Conservation (phyloP, 768 basidiomycete species). For the Suillus decipiens region DNA sequence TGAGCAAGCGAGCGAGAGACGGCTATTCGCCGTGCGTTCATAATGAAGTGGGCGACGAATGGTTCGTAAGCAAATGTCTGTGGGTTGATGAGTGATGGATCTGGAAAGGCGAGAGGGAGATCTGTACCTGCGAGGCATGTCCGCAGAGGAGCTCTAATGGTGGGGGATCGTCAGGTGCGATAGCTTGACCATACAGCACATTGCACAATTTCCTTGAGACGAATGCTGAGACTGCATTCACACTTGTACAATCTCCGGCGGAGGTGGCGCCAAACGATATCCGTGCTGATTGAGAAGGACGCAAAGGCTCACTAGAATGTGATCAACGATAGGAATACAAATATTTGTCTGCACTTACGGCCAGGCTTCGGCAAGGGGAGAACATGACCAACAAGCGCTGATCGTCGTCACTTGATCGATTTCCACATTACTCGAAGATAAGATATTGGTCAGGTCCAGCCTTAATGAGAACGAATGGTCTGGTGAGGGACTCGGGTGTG, state of each 20-base stretch:
- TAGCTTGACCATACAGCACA: conserved; percentile 50
- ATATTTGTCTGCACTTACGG: conserved; percentile 42
- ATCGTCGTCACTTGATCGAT: conserved; percentile 62
- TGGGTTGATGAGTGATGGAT: conserved; percentile 4
- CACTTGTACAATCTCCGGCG: conserved; percentile 39
- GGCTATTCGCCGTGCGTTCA: conserved; percentile 49
- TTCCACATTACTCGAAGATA: conserved; percentile 40
- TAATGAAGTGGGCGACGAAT: conserved; percentile 45
- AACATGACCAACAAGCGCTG: conserved; percentile 70
- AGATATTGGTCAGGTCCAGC: conserved; percentile 57
- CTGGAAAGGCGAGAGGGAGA: conserved; percentile 9
- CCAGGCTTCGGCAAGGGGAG: conserved; percentile 35
- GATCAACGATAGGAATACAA: conserved; percentile 10
- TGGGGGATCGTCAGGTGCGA: conserved; percentile 48
- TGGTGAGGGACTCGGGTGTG: conserved; percentile 49
- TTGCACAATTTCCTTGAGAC: conserved; percentile 50
- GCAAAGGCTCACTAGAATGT: conserved; percentile 41
- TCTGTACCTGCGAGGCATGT: conserved; percentile 46
- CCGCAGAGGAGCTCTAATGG: conserved; percentile 53
- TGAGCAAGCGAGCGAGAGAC: conserved; percentile 36
- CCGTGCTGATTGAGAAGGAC: conserved; percentile 49
- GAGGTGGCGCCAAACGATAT: conserved; percentile 44
- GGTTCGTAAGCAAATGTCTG: conserved; percentile 17
- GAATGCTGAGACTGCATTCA: conserved; percentile 49
- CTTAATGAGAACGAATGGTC: conserved; percentile 55